Conservation (phyloP, 768 basidiomycete species). For the Rhodotorula paludigena region DNA sequence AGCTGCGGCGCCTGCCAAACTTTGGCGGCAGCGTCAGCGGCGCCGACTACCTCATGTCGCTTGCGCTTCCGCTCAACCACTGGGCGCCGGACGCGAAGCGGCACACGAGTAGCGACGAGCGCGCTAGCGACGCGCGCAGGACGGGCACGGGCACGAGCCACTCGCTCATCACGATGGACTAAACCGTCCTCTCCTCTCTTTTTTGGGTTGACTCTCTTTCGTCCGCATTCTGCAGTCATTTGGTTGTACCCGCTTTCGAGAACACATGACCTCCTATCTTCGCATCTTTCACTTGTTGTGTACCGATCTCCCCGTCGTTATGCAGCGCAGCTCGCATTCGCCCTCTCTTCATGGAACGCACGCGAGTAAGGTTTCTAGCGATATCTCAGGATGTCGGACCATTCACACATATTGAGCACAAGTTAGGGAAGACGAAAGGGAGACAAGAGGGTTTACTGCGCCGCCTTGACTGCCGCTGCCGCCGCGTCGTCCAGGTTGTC, state of each 20-base stretch:
- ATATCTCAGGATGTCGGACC: background rate
- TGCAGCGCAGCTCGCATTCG: too few species aligned
- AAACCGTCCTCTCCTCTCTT: background rate
- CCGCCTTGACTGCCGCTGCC: constrained; percentile 39
- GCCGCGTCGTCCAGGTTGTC: constrained; percentile 74
- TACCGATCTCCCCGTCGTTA: too few species aligned
- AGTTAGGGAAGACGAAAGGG: background rate
- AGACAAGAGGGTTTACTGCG: constrained; percentile 5
- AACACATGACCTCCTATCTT: too few species aligned
- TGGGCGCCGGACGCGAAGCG: constrained; percentile 22
- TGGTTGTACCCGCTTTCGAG: too few species aligned
- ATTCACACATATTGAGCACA: background rate
- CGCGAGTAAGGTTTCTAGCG: too few species aligned
- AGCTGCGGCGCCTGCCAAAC: constrained; percentile 1
- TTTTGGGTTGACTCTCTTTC: background rate
- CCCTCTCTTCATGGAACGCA: too few species aligned
- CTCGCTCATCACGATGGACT: constrained; percentile 19
- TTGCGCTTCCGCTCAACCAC: constrained; percentile 18
- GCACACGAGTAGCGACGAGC: background rate
- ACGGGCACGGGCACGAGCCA: constrained; percentile 12
- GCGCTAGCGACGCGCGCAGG: constrained; percentile 6
- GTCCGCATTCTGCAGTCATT: background rate
- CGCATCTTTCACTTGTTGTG: too few species aligned
- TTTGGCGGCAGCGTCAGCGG: background rate
- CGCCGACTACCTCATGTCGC: constrained; percentile 31